Percentiles rank a stretch among this genome's conserved stretches.
These are phyloP conservation scores for Serpula lacrymans DNA, from an alignment of 768 basidiomycete species.

Conservation along the genomic window DNA sequence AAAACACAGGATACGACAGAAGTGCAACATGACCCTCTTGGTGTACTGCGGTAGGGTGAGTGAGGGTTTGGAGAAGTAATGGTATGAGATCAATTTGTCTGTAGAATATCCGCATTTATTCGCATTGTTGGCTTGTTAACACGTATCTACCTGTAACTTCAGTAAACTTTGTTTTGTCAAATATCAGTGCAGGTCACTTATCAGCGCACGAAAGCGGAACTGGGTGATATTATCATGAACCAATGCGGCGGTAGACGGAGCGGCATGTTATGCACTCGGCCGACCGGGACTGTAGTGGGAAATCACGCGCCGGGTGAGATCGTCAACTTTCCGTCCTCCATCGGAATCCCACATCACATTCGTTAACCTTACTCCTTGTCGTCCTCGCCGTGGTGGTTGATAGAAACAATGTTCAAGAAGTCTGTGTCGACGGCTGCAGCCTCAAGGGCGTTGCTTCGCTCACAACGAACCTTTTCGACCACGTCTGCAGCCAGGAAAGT, in stretches of 20 bases:
- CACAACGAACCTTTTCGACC: slow-evolving; percentile 61
- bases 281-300: slow-evolving; percentile 18
- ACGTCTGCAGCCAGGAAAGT: slow-evolving; percentile 58
- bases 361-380: neutral
- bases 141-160: neutral
- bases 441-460: slow-evolving; percentile 42
- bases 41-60: slow-evolving; percentile 22
- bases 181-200: too few relatives aligned
- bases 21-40: slow-evolving; percentile 27
- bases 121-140: neutral
- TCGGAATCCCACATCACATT: slow-evolving; percentile 9
- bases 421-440: slow-evolving; percentile 38
- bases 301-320: slow-evolving; percentile 14
- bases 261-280: neutral
- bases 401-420: slow-evolving; percentile 60
- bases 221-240: neutral
- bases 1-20: slow-evolving; percentile 12
- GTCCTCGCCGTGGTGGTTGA: slow-evolving; percentile 15
- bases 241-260: slow-evolving; percentile 6
- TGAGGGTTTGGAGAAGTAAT: too few relatives aligned
- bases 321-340: slow-evolving; percentile 12
- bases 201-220: too few relatives aligned
- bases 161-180: too few relatives aligned
- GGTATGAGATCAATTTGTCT: too few relatives aligned
- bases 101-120: neutral